These are phyloP conservation scores for Blastocystis sp. DNA, from an alignment of 352 stramenopile genomes.

Conservation along the genomic window DNA sequence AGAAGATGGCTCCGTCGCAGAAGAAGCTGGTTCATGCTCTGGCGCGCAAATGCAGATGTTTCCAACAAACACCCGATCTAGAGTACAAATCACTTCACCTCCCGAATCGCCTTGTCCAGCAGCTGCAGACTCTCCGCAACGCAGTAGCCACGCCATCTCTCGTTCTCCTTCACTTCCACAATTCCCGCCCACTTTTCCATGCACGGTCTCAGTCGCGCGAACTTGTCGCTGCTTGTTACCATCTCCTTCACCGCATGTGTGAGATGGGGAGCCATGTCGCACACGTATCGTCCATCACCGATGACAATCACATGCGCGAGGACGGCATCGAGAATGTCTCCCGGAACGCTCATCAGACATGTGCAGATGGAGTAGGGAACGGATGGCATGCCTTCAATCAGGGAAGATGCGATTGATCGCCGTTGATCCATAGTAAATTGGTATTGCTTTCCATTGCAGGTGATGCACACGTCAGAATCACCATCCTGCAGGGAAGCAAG, in stretches of 20 bases:
- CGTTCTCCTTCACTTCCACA: background rate
- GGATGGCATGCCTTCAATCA: background rate
- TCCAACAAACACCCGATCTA: background rate
- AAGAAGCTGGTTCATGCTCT: background rate
- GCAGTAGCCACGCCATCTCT: conserved; percentile 11
- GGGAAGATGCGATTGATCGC: background rate
- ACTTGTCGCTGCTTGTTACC: background rate
- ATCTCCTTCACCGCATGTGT: background rate
- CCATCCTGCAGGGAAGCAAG: background rate
- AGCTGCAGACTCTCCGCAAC: background rate
- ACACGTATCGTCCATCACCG: background rate
- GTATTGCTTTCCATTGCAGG: background rate
- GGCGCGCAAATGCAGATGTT: too few relatives aligned
- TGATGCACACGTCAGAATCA: background rate
- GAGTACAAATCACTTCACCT: background rate
- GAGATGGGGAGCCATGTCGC: background rate
- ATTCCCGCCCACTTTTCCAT: background rate
- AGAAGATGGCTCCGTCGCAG: conserved; percentile 47
- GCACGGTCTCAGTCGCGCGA: background rate
- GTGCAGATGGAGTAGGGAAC: background rate
- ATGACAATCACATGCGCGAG: background rate
- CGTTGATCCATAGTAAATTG: background rate
- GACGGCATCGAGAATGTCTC: background rate
- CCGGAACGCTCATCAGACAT: background rate
- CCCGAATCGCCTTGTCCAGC: background rate